These are phyloP conservation scores for Penicillium arizonense DNA, from an alignment of 495 filamentous ascomycete species.

Conservation along the genomic window DNA sequence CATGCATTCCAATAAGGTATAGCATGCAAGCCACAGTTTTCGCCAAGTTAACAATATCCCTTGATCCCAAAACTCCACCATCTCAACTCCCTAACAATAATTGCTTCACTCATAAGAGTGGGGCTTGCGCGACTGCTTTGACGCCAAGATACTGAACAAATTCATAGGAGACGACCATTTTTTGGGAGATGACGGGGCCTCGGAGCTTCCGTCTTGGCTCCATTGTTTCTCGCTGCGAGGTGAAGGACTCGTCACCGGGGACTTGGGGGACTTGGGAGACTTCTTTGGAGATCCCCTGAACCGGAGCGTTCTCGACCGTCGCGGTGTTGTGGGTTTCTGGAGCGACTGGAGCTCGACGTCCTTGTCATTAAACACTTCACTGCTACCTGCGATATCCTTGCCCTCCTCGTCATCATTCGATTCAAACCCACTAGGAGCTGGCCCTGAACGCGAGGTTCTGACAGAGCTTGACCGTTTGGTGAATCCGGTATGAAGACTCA, in stretches of 20 bases:
- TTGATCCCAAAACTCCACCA: conserved; percentile 2
- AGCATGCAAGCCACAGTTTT: conserved; percentile 8
- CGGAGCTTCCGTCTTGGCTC: conserved; percentile 14
- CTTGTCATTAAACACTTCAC: conserved; percentile 15
- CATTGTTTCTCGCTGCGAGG: conserved; percentile 19
- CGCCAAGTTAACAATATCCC: conserved; percentile 15
- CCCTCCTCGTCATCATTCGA: conserved; percentile 14
- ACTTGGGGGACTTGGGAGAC: neutral
- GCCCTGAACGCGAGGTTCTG: conserved; percentile 12
- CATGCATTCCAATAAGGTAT: conserved; percentile 6
- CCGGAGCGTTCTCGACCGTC: conserved; percentile 18
- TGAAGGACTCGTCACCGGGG: conserved; percentile 6
- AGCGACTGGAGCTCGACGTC: conserved; percentile 12
- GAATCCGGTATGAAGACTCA: conserved; percentile 51
- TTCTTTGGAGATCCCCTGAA: conserved; percentile 15
- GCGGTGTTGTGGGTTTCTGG: conserved; percentile 12
- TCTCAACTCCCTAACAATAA: conserved; percentile 56
- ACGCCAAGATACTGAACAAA: conserved; percentile 19
- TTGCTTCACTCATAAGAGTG: conserved; percentile 63
- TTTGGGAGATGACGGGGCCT: conserved; percentile 20
- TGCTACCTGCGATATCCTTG: conserved; percentile 8
- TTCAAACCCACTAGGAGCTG: conserved; percentile 12
- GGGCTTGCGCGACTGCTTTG: conserved; percentile 41
- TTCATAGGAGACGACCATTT: conserved; percentile 22
- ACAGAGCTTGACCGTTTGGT: conserved; percentile 34